These are phyloP conservation scores for Paecilomyces formosus DNA, from an alignment of 2,329 filamentous ascomycete species.

Conservation along the genomic window DNA sequence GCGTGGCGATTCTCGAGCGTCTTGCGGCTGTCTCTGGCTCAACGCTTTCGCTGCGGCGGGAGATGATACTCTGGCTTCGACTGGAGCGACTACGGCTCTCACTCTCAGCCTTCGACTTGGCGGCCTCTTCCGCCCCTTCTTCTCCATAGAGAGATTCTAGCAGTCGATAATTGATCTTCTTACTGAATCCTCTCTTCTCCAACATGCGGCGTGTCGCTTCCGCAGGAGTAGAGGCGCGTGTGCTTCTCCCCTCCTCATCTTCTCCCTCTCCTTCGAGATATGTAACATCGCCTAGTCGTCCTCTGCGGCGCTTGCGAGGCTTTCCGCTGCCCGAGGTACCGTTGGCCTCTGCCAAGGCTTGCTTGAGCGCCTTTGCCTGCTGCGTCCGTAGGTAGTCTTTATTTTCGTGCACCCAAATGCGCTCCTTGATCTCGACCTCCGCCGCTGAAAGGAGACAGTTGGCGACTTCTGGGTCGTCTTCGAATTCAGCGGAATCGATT, in stretches of 20 bases:
- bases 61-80: constrained; percentile 26
- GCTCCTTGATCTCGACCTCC: constrained; percentile 77
- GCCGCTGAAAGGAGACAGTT: constrained; percentile 67
- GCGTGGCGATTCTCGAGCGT: constrained; percentile 10
- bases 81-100: constrained; percentile 22
- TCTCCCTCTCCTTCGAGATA: constrained; percentile 38
- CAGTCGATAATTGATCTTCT: constrained; percentile 62
- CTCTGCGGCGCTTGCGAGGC: constrained; percentile 44
- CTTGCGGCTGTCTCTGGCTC: constrained; percentile 14
- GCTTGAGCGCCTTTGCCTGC: constrained; percentile 73
- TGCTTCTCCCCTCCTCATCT: constrained; percentile 58
- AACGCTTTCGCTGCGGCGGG: constrained; percentile 21
- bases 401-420: constrained; percentile 91
- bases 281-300: constrained; percentile 39
- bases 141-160: constrained; percentile 32
- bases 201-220: constrained; percentile 63
- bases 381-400: constrained; percentile 85
- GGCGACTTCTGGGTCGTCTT: constrained; percentile 77
- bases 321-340: constrained; percentile 28
- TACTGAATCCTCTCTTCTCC: constrained; percentile 61
- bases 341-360: constrained; percentile 54
- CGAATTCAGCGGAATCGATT: constrained; percentile 75
- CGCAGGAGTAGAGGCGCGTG: constrained; percentile 58
- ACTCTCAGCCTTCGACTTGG: constrained; percentile 21
- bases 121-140: constrained; percentile 21